Percentiles rank a stretch among this genome's conserved stretches.
phyloP scores from a whole-genome alignment of 129 eudicot species.

The Scalesia atractyloides region DNA sequence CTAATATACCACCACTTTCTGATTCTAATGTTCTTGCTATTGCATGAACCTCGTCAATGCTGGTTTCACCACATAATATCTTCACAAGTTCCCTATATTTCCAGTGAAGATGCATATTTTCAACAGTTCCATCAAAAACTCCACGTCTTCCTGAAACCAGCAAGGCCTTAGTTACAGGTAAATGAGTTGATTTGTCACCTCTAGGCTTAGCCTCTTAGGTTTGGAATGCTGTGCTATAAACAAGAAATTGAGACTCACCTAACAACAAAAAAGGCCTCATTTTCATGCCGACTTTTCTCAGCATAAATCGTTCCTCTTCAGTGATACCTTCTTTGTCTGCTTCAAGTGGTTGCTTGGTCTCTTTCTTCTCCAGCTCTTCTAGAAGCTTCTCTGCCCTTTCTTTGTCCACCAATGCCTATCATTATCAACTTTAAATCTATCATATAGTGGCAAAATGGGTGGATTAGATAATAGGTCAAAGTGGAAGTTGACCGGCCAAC shows the following conservation, averaged over 20 bases:
- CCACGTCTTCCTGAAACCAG: slow-evolving; percentile 79
- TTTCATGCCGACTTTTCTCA: slow-evolving; percentile 81
- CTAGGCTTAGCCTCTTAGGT: not conserved
- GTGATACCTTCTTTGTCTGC: slow-evolving; percentile 88
- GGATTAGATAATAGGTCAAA: not conserved
- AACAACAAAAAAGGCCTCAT: slow-evolving; percentile 78
- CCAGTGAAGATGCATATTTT: slow-evolving; percentile 99
- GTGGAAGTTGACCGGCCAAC: not conserved
- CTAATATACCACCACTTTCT: slow-evolving; percentile 96
- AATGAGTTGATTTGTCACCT: not conserved
- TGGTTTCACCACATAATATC: slow-evolving; percentile 63
- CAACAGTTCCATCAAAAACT: slow-evolving; percentile 93
- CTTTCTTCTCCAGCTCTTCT: slow-evolving; percentile 60
- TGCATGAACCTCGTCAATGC: slow-evolving; percentile 67
- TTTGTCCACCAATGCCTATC: slow-evolving; percentile 69
- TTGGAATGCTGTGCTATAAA: not conserved
- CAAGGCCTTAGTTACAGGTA: slow-evolving; percentile 19
- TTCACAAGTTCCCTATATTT: slow-evolving; percentile 95
- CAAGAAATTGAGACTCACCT: slow-evolving; percentile 57
- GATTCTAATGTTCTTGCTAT: slow-evolving; percentile 73
- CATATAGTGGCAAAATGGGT: slow-evolving; percentile 9
- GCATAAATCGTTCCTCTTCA: slow-evolving; percentile 94
- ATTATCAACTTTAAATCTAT: slow-evolving; percentile 37
- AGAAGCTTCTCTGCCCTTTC: slow-evolving; percentile 83
- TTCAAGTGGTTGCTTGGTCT: slow-evolving; percentile 50